Base-by-base conservation (phyloP, 1,284 basidiomycete species). In the Tylopilus orsonianus region DNA sequence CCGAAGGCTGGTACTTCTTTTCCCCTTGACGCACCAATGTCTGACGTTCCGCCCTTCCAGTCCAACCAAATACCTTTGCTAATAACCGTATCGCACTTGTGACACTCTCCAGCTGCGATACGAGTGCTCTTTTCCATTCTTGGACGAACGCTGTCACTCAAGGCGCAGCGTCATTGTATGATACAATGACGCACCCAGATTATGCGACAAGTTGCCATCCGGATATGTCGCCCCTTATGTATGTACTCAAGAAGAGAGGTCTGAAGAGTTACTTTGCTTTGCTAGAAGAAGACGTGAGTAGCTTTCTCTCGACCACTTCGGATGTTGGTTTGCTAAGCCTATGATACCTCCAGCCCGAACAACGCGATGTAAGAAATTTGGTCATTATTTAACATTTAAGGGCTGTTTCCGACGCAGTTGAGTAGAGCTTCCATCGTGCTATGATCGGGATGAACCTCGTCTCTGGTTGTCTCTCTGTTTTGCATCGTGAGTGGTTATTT, bases 21-120 rank as follows among this genome's bases (percentile, higher is more conserved):
- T 24, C 5, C 8, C 4, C 10, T 6, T 14, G 2, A 13, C 18
- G 13, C 27, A 10, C 8, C 12, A 14, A 1, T 12, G n/a, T 38
- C n/a, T 12, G 5, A 13, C 20, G 22, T 16, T 26, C 38, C 16
- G 8, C 14, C 1, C 26, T 9, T 20, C 27, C n/a, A 66, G 63
- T 62, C 14, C 40, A 52, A 5, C 49, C 46, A 8, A 55, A 64
- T 27, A 30, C 38, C 2, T 64, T 65, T 41, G 53, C 61, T n/a
- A 66, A 65, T 35, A 66, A 64, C 35, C 64, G 64, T 19, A 52
- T 64, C 18, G 65, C 64, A 8, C 53, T 63, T 4, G 26, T 64
- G 3, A 50, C 55, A 6, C 50, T 48, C 22, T 55, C 57, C 12
- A 56, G 22, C 22, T 54, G 45, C 12, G 40, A 44, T 19, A 23